Percentiles rank a stretch among this genome's conserved stretches.
These are phyloP conservation scores for Scopulariopsis brevicaulis DNA, from an alignment of 2,329 filamentous ascomycete species.

Conservation along the genomic window DNA sequence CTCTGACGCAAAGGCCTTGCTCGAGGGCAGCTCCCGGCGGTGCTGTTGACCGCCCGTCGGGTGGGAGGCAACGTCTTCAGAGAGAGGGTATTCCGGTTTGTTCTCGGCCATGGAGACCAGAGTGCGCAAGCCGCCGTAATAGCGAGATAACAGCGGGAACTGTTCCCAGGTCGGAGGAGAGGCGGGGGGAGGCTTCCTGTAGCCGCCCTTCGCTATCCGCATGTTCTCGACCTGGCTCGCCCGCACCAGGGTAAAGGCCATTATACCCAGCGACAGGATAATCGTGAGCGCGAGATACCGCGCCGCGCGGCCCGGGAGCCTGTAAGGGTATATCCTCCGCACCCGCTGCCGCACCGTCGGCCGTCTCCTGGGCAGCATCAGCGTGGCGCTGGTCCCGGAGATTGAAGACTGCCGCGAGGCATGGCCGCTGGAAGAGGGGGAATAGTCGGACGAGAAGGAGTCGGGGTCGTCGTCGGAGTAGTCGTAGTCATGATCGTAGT, in stretches of 20 bases:
- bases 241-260: constrained; percentile 65
- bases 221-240: constrained; percentile 62
- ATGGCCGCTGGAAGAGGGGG: constrained; percentile 29
- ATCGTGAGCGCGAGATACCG: constrained; percentile 68
- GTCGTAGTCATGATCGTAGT: constrained; percentile 31
- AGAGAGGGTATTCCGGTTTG: constrained; percentile 67
- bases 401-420: constrained; percentile 42
- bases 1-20: constrained; percentile 38
- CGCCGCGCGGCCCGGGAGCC: constrained; percentile 61
- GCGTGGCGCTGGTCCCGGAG: constrained; percentile 26
- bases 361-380: constrained; percentile 30
- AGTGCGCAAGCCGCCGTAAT: constrained; percentile 76
- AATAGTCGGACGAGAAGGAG: constrained; percentile 21
- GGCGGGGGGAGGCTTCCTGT: constrained; percentile 18
- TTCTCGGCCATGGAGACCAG: constrained; percentile 57
- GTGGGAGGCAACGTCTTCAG: constrained; percentile 4
- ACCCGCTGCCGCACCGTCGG: constrained; percentile 10
- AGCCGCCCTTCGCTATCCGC: constrained; percentile 39
- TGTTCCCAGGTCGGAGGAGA: constrained; percentile 64
- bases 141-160: constrained; percentile 76
- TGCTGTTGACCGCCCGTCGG: background rate
- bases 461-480: constrained; percentile 27
- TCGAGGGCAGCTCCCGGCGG: constrained; percentile 16
- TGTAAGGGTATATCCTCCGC: constrained; percentile 33
- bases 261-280: constrained; percentile 57